phyloP scores from a whole-genome alignment of 192 early-diverging fungal species.

The Coemansia sp. region DNA sequence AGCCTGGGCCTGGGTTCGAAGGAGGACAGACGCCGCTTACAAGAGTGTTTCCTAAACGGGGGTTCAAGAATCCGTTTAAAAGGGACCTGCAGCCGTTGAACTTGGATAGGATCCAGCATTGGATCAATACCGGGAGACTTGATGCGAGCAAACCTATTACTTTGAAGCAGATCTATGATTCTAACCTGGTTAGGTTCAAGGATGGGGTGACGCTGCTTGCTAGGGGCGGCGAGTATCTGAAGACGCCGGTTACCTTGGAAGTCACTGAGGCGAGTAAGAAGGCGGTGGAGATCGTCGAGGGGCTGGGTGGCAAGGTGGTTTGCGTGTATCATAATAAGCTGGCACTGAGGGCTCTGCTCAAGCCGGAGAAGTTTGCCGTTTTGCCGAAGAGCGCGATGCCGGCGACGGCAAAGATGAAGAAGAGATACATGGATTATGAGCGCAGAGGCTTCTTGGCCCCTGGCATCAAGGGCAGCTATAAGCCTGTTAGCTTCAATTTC shows the following conservation, averaged over 20 bases:
- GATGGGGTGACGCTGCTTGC: slow-evolving; percentile 85
- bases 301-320: slow-evolving; percentile 74
- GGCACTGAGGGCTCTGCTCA: slow-evolving; percentile 69
- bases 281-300: slow-evolving; percentile 80
- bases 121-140: slow-evolving; percentile 81
- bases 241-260: slow-evolving; percentile 75
- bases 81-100: slow-evolving; percentile 69
- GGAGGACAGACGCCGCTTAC: slow-evolving; percentile 90
- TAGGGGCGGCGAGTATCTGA: slow-evolving; percentile 76
- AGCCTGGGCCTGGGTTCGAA: slow-evolving; percentile 81
- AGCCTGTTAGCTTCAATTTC: slow-evolving; percentile 40
- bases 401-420: slow-evolving; percentile 58
- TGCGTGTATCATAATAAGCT: slow-evolving; percentile 76
- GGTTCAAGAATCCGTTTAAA: slow-evolving; percentile 64
- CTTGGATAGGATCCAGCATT: slow-evolving; percentile 88
- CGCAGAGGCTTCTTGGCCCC: slow-evolving; percentile 74
- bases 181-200: slow-evolving; percentile 54
- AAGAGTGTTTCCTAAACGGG: slow-evolving; percentile 80
- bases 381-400: slow-evolving; percentile 69
- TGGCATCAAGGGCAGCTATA: slow-evolving; percentile 32
- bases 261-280: slow-evolving; percentile 74
- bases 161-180: slow-evolving; percentile 56
- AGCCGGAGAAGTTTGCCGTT: slow-evolving; percentile 73
- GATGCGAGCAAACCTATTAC: slow-evolving; percentile 79
- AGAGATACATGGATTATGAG: slow-evolving; percentile 63